A percentile compares a stretch with the other conserved stretches of the same genome.
phyloP scores from a whole-genome alignment of 805 yeast genomes.

The Lipomyces yamadae region DNA sequence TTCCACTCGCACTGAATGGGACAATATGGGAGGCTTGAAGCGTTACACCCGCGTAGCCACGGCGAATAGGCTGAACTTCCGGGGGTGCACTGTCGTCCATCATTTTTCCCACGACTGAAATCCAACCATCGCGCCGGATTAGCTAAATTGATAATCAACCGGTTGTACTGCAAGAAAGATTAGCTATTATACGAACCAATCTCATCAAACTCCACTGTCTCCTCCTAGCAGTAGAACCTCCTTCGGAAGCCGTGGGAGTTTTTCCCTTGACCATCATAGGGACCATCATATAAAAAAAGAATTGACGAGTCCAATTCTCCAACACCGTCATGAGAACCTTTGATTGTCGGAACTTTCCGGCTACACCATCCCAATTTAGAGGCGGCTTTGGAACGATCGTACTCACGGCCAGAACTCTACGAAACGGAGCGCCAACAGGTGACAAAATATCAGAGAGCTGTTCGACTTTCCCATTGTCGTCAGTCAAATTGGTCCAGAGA shows the following conservation, averaged over 20 bases:
- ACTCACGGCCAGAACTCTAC: constrained; percentile 5
- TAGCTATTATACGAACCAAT: constrained; percentile 4
- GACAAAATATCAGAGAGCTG: constrained; percentile 2
- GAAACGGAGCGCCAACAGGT: constrained; percentile 5
- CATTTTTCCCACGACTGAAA: constrained; percentile 9
- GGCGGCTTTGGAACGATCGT: constrained; percentile 6
- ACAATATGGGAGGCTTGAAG: constrained; percentile 3
- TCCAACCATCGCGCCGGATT: constrained; percentile 11
- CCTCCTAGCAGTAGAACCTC: constrained; percentile 6
- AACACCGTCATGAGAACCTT: constrained; percentile 6
- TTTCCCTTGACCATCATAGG: constrained; percentile 10
- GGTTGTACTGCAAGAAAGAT: constrained; percentile 1
- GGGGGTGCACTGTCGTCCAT: constrained; percentile 10
- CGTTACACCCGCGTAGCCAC: constrained; percentile 10
- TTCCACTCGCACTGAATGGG: constrained; percentile 9
- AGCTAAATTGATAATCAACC: not conserved
- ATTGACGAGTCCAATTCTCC: constrained; percentile 8
- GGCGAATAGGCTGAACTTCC: constrained; percentile 7
- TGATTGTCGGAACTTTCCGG: constrained; percentile 7
- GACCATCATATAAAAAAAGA: constrained; percentile 1
- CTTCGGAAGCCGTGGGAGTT: constrained; percentile 8
- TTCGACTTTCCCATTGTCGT: constrained; percentile 1
- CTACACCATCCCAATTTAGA: constrained; percentile 7
- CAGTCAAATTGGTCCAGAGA: constrained; percentile 4
- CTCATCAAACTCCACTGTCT: constrained; percentile 5